Base-by-base conservation (phyloP, 2,329 filamentous ascomycete species). In the Pseudogymnoascus sp. region DNA sequence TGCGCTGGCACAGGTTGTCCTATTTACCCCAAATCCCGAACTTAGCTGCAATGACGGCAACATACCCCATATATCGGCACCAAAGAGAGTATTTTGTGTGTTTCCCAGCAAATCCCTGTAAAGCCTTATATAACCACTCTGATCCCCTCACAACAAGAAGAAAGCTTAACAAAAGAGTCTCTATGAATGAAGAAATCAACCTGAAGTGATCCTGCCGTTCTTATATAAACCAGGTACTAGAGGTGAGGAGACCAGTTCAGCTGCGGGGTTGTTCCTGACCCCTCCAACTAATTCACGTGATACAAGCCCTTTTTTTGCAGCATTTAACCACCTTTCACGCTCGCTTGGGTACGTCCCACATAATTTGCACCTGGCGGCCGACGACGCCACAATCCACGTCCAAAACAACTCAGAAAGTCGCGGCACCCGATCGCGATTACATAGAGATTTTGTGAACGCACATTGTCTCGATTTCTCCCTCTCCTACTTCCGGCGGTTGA, bases 251-350 rank as follows among this genome's bases (percentile, higher is more conserved):
- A 33, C 49, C 29, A 55, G 16, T 14, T 55, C 29, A 55, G 29
- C 49, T 55, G 49, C 49, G 49, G 49, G 49, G 49, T 55, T 55
- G 49, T 55, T 35, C 49, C 49, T 55, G 49, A 55, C 49, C 49
- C 49, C 49, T 55, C 49, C 49, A 55, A 55, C 6, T 55, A 35
- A 55, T 19, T 55, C 49, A 55, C 49, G 49, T 55, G 49, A 55
- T 35, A 35, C 12, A 55, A 55, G 49, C 49, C 49, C 49, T 55
- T 55, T 55, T 55, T 55, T 55, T 55, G 49, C 49, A 55, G 49
- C 49, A 55, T 55, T 55, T 55, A 55, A 55, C 49, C 49, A 55
- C 49, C 49, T 55, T 55, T 21, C n/a, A 19, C 10, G 26, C 49
- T 55, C 49, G 49, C 49, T 55, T 55, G 49, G 29, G 49, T 55